Percentiles rank a stretch among this genome's conserved stretches.
Evolutionary conservation across 352 stramenopile genomes (phyloP).

Genomic region (Phytopythium boreale): DNA sequence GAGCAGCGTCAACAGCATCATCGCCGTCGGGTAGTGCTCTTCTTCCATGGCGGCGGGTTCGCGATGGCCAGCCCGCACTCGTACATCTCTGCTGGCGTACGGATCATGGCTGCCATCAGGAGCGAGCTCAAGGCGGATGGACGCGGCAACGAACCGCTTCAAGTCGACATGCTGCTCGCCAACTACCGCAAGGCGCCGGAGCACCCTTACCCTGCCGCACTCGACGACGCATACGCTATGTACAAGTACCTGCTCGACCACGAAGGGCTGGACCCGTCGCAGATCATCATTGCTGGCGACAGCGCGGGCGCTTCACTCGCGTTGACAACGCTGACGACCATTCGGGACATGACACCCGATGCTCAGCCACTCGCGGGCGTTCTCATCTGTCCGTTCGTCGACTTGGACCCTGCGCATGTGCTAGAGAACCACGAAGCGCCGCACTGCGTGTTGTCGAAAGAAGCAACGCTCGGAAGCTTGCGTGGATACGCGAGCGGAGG

Average conservation of each 20-base stretch:
- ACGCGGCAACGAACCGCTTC: neutral
- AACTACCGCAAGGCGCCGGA: conserved; percentile 31
- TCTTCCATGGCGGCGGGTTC: conserved; percentile 39
- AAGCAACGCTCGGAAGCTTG: neutral
- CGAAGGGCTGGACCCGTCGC: conserved; percentile 8
- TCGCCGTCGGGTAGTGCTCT: conserved; percentile 26
- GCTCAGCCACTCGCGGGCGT: conserved; percentile 15
- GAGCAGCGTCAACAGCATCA: neutral
- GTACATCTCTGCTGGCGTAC: conserved; percentile 16
- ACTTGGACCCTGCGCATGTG: conserved; percentile 6
- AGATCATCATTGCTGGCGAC: conserved; percentile 27
- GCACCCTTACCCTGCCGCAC: conserved; percentile 18
- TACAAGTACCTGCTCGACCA: conserved; percentile 23
- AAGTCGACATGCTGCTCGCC: conserved; percentile 20
- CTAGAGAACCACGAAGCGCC: conserved; percentile 1
- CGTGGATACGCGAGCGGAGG: conserved; percentile 9
- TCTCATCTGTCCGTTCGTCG: conserved; percentile 14
- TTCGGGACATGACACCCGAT: neutral
- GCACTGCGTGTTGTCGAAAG: conserved; percentile 19
- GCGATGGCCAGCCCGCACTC: conserved; percentile 18
- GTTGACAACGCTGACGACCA: conserved; percentile 12
- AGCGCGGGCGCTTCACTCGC: conserved; percentile 23
- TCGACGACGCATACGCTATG: conserved; percentile 19
- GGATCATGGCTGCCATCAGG: conserved; percentile 12
- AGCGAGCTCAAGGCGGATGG: conserved; percentile 4